phyloP scores from a whole-genome alignment of 192 early-diverging fungal genomes.

The Backusella morwellensis region DNA sequence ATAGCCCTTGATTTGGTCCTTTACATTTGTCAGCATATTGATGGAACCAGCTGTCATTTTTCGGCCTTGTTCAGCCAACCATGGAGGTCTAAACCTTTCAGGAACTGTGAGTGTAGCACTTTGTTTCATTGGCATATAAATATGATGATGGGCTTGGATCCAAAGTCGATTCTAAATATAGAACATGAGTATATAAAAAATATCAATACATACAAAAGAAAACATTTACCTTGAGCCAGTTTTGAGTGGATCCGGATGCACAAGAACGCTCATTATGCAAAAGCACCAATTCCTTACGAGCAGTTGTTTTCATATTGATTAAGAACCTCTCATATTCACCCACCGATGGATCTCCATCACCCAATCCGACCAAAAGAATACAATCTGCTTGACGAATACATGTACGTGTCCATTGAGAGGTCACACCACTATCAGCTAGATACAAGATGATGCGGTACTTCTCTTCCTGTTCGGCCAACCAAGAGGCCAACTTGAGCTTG shows the following conservation, averaged over 20 bases:
- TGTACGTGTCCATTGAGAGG: slow-evolving; percentile 90
- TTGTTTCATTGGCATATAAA: slow-evolving; percentile 67
- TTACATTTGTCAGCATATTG: slow-evolving; percentile 56
- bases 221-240: slow-evolving; percentile 76
- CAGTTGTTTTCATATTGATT: slow-evolving; percentile 94
- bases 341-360: slow-evolving; percentile 83
- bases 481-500: slow-evolving; percentile 86
- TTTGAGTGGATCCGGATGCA: slow-evolving; percentile 77
- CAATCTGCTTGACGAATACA: slow-evolving; percentile 97
- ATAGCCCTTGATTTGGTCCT: slow-evolving; percentile 66
- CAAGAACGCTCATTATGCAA: slow-evolving; percentile 80
- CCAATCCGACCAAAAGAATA: slow-evolving; percentile 90
- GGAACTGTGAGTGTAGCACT: slow-evolving; percentile 28
- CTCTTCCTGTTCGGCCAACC: slow-evolving; percentile 96
- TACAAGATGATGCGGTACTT: slow-evolving; percentile 85
- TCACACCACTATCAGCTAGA: slow-evolving; percentile 90
- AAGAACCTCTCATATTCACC: slow-evolving; percentile 93
- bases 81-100: slow-evolving; percentile 26
- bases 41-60: slow-evolving; percentile 44
- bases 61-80: slow-evolving; percentile 40
- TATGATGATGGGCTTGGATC: slow-evolving; percentile 98
- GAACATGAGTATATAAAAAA: not conserved
- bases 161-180: slow-evolving; percentile 66
- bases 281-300: slow-evolving; percentile 94
- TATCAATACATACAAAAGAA: not conserved